Conservation (phyloP, 2,329 filamentous ascomycete species). For the Colletotrichum siamense region DNA sequence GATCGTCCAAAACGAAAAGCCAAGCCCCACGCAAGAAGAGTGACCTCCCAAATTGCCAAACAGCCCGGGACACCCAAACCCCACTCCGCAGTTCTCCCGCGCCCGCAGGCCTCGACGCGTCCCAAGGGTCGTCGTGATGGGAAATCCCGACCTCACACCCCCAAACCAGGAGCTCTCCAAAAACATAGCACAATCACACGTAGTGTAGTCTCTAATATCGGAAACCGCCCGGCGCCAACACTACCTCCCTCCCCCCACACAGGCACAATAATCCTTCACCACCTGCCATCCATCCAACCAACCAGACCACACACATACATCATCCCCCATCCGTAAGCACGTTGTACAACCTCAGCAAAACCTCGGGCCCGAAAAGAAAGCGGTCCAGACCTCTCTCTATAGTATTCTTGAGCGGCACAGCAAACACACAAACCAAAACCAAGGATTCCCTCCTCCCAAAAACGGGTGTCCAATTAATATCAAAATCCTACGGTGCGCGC, state of each 20-base stretch:
- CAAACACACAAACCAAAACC: neutral
- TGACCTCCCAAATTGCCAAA: neutral
- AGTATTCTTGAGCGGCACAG: neutral
- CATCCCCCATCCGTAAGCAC: neutral
- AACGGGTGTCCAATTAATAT: neutral
- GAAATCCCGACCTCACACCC: neutral
- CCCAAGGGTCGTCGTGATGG: neutral
- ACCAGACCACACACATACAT: neutral
- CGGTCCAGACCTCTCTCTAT: neutral
- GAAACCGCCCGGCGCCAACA: neutral
- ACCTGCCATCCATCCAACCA: neutral
- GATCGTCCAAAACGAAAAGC: neutral
- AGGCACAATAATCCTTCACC: neutral
- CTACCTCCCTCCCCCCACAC: neutral
- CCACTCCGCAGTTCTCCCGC: neutral
- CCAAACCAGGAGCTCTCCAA: neutral
- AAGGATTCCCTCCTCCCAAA: neutral
- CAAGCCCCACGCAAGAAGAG: neutral
- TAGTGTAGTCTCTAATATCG: neutral
- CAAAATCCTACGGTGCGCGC: neutral
- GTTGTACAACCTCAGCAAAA: neutral
- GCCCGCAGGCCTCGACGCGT: neutral
- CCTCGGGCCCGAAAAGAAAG: neutral
- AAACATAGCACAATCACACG: neutral
- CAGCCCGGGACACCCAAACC: neutral